These are phyloP conservation scores for Cryptomeria japonica DNA, from an alignment of 75 land plant genomes.

Conservation along the genomic window DNA sequence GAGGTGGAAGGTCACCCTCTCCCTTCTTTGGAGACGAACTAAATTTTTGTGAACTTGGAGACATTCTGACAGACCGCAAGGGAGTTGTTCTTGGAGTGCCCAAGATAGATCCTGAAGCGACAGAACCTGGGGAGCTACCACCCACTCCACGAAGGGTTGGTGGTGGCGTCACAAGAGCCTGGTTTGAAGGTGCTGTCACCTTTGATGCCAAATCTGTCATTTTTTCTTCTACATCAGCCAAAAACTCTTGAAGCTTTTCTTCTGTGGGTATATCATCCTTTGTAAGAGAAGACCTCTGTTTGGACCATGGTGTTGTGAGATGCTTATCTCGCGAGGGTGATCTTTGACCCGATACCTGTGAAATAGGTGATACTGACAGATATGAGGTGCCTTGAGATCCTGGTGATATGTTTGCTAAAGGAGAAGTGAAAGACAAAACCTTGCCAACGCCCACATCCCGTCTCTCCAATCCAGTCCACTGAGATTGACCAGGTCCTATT, in stretches of 20 bases:
- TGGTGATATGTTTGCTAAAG: conserved; percentile 30
- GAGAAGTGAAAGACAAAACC: conserved; percentile 22
- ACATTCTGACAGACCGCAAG: conserved; percentile 89
- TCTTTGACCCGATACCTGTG: conserved; percentile 26
- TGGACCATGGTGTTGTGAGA: conserved; percentile 61
- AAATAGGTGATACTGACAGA: conserved; percentile 32
- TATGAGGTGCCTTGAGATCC: conserved; percentile 34
- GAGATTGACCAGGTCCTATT: conserved; percentile 16
- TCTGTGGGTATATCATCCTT: conserved; percentile 79
- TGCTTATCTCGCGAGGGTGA: conserved; percentile 35
- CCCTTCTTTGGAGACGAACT: conserved; percentile 88
- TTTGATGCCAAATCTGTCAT: conserved; percentile 63
- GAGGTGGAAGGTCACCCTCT: conserved; percentile 82
- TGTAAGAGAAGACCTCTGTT: conserved; percentile 30
- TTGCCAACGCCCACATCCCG: conserved; percentile 30
- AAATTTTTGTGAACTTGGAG: conserved; percentile 82
- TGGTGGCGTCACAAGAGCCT: conserved; percentile 57
- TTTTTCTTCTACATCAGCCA: conserved; percentile 82
- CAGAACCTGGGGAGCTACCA: conserved; percentile 40
- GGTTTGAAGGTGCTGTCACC: conserved; percentile 20
- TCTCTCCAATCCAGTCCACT: conserved; percentile 31
- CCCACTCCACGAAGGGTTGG: conserved; percentile 66
- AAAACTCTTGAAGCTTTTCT: conserved; percentile 73
- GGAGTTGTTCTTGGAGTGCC: conserved; percentile 79
- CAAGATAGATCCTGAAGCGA: conserved; percentile 50